Base-by-base conservation (phyloP, 202 grass and related monocot species). In the Zizania palustris region DNA sequence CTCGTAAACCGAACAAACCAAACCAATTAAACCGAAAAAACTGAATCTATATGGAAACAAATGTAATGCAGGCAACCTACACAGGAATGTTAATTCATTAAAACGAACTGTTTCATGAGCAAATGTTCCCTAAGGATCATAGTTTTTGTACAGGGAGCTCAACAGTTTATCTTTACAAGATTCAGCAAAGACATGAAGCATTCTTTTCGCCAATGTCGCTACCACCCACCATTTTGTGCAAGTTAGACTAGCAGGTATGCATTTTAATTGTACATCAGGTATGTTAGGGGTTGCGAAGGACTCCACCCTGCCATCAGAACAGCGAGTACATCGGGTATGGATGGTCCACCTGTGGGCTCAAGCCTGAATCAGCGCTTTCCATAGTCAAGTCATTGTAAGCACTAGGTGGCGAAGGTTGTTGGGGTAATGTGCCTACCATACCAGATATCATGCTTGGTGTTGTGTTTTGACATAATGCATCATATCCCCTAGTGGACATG, bases 231-330 rank as follows among this genome's bases (percentile, higher is more conserved):
- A 75, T 75, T 65, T 58, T 65, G 69, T 65, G 69, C 74, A 56
- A 75, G 65, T 75, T 80, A 88, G 57, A 81, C 84, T 84, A 88
- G 75, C 49, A 75, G 66, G 64, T 84, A 84, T 84, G 57, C 78
- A 58, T 76, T 28, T 50, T 45, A 49, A 45, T 79, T 63, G 62
- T 79, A 74, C 80, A 69, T 74, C 55, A 28, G 28, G 28, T 64
- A 73, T 75, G 80, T 84, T 84, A 80, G 76, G 56, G 4, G 42
- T 62, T 80, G 70, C 45, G 6, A 63, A 57, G 60, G 59, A 48
- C 67, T 63, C 46, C 28, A 21, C 34, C 60, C 46, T 58, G 60
- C 34, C 3, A 53, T 75, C 80, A 82, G 64, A 88, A 88, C 57
- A 88, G 76, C 16, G 41, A 65, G 70, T 88, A 88, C 44, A 74